Conservation (phyloP, 2,329 filamentous ascomycete genomes). For the Colletotrichum siamense region DNA sequence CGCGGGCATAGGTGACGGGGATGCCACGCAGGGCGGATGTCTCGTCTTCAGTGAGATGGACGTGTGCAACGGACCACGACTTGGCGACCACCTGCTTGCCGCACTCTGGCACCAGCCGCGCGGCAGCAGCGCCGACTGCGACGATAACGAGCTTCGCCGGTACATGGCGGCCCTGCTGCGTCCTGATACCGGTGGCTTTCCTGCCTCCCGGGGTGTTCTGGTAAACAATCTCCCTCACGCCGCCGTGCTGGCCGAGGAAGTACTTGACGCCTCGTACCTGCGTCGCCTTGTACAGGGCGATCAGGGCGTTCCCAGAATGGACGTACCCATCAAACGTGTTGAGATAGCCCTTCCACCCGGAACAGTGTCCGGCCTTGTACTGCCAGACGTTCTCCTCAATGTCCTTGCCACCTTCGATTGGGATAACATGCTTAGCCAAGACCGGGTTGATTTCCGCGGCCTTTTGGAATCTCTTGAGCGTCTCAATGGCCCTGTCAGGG, state of each 20-base stretch:
- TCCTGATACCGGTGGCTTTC: not conserved
- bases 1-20: constrained; percentile 65
- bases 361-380: constrained; percentile 47
- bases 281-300: constrained; percentile 48
- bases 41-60: constrained; percentile 61
- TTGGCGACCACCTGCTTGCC: constrained; percentile 58
- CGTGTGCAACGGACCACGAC: constrained; percentile 64
- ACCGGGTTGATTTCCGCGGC: constrained; percentile 44
- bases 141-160: constrained; percentile 47
- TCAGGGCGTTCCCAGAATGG: constrained; percentile 57
- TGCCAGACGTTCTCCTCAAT: constrained; percentile 52
- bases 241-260: constrained; percentile 30
- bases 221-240: constrained; percentile 28
- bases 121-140: constrained; percentile 55
- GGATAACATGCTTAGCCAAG: constrained; percentile 12
- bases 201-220: constrained; percentile 17
- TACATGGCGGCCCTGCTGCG: constrained; percentile 21
- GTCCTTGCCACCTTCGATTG: constrained; percentile 40
- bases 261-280: constrained; percentile 45
- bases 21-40: constrained; percentile 59
- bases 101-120: constrained; percentile 51
- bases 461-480: constrained; percentile 46
- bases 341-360: constrained; percentile 63
- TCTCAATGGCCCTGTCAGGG: constrained; percentile 50
- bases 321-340: constrained; percentile 64